phyloP scores from a whole-genome alignment of 306 rosid genomes.

The Vigna unguiculata region DNA sequence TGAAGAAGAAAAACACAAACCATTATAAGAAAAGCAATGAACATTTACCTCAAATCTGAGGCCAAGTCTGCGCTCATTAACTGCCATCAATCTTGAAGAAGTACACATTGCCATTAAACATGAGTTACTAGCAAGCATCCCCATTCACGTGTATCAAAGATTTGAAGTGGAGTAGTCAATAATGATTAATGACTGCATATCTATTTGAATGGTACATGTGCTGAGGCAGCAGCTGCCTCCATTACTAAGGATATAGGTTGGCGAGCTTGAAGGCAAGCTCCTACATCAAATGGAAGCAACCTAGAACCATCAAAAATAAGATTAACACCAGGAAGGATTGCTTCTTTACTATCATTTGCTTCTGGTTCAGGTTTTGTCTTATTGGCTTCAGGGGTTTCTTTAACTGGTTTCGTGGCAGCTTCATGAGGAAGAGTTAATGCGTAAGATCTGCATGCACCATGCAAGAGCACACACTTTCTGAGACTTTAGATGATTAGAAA shows the following conservation, averaged over 20 bases:
- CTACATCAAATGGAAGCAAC: constrained; percentile 87
- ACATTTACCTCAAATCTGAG: constrained; percentile 55
- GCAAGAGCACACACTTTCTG: constrained; percentile 27
- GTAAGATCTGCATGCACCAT: constrained; percentile 78
- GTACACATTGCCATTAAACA: constrained; percentile 38
- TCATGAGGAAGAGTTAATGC: constrained; percentile 63
- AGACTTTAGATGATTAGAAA: constrained; percentile 28
- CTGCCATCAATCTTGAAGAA: constrained; percentile 39
- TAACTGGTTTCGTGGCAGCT: constrained; percentile 63
- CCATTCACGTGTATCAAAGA: constrained; percentile 13
- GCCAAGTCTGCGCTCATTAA: constrained; percentile 33
- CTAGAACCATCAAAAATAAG: constrained; percentile 89
- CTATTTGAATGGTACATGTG: constrained; percentile 64
- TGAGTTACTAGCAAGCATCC: constrained; percentile 26
- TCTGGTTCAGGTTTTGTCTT: constrained; percentile 65
- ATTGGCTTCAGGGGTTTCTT: constrained; percentile 58
- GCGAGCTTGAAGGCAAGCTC: constrained; percentile 97
- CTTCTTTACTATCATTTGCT: constrained; percentile 84
- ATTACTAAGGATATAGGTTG: constrained; percentile 83
- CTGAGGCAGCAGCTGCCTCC: constrained; percentile 85
- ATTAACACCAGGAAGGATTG: constrained; percentile 87
- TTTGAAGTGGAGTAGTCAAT: constrained; percentile 39
- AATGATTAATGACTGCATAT: constrained; percentile 38
- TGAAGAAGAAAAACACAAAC: neutral
- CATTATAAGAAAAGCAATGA: neutral